Conservation (phyloP, 371 early-diverging fungal species). For the Catenaria anguillulae region DNA sequence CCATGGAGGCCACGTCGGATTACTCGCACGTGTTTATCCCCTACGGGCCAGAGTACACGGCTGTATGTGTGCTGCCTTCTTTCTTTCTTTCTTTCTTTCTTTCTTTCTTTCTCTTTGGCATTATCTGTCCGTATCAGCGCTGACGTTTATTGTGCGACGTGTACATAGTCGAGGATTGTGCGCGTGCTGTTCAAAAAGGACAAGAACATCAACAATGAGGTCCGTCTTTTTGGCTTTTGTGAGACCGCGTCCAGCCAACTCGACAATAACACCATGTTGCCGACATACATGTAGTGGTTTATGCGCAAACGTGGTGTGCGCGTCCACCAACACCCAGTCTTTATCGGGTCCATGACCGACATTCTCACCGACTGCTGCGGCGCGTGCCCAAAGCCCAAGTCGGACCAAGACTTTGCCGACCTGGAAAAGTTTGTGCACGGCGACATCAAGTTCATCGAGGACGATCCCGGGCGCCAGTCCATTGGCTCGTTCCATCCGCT, state of each 20-base stretch:
- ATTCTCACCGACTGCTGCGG: slow-evolving; percentile 18
- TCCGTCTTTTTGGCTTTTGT: too few species aligned
- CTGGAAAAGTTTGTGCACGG: slow-evolving; percentile 12
- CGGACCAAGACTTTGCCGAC: slow-evolving; percentile 11
- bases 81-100: neutral
- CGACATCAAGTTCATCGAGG: slow-evolving; percentile 14
- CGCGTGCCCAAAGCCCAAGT: slow-evolving; percentile 12
- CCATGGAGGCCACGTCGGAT: slow-evolving; percentile 13
- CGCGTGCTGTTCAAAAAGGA: slow-evolving; percentile 15
- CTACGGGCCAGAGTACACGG: slow-evolving; percentile 12
- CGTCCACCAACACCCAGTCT: slow-evolving; percentile 18
- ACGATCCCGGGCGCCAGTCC: slow-evolving; percentile 20
- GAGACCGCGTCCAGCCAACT: too few species aligned
- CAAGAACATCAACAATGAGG: slow-evolving; percentile 13
- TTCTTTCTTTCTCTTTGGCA: too few species aligned
- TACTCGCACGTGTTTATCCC: slow-evolving; percentile 16
- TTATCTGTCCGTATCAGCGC: too few species aligned
- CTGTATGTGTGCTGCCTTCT: too few species aligned
- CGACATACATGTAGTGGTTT: too few species aligned
- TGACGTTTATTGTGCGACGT: too few species aligned
- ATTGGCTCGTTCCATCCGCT: slow-evolving; percentile 14
- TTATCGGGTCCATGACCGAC: slow-evolving; percentile 18
- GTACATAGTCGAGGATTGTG: too few species aligned
- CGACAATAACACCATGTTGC: too few species aligned
- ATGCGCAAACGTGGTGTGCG: neutral